These are phyloP conservation scores for Blastomyces silverae DNA, from an alignment of 2,329 filamentous ascomycete genomes.

Conservation along the genomic window DNA sequence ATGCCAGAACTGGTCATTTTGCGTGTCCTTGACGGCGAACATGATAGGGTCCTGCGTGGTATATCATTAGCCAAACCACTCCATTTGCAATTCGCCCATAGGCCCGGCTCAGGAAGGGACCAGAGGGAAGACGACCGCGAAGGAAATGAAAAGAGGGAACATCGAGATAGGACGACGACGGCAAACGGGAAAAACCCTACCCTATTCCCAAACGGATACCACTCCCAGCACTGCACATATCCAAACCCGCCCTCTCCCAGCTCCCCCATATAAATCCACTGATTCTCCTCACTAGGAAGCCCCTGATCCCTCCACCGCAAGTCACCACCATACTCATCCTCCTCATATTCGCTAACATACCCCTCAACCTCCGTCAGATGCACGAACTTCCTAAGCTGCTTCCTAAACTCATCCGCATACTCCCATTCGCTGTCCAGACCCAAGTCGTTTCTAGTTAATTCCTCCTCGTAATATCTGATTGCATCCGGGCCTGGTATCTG, in stretches of 20 bases:
- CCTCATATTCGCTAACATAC: neutral
- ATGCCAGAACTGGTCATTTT: constrained; percentile 12
- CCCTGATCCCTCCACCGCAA: neutral
- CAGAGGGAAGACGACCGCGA: neutral
- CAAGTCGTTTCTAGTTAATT: constrained; percentile 11
- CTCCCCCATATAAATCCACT: constrained; percentile 12
- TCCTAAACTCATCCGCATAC: constrained; percentile 13
- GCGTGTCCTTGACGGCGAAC: constrained; percentile 16
- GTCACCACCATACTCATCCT: constrained; percentile 1
- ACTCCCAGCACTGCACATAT: constrained; percentile 13
- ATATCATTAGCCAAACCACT: neutral
- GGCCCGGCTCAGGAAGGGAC: neutral
- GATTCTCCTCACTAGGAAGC: constrained; percentile 10
- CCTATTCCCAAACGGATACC: constrained; percentile 15
- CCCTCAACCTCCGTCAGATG: neutral
- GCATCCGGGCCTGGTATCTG: neutral
- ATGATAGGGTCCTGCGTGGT: constrained; percentile 11
- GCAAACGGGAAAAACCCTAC: constrained; percentile 1
- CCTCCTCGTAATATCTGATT: constrained; percentile 11
- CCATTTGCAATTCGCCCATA: neutral
- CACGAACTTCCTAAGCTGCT: constrained; percentile 13
- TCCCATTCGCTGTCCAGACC: constrained; percentile 7
- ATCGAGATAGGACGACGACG: neutral
- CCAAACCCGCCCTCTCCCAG: constrained; percentile 11
- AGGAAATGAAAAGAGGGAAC: neutral